Percentiles rank a stretch among this genome's conserved stretches.
These are phyloP conservation scores for Penicillium janthinellum DNA, from an alignment of 2,329 filamentous ascomycete genomes.

Conservation along the genomic window DNA sequence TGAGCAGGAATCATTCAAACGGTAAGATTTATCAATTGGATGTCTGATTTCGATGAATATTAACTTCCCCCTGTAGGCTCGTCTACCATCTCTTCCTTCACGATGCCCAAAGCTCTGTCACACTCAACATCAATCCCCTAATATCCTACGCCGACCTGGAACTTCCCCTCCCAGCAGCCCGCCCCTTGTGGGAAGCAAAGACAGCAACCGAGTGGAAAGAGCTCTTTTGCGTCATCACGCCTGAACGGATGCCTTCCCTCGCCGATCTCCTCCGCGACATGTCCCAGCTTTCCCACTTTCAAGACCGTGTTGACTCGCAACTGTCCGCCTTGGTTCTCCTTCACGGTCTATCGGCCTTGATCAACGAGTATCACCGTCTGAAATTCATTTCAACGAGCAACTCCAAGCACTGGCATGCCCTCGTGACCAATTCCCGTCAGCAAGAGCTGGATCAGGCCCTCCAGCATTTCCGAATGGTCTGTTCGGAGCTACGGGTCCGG, in stretches of 20 bases:
- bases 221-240: slow-evolving; percentile 51
- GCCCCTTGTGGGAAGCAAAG: slow-evolving; percentile 66
- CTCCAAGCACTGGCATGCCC: slow-evolving; percentile 43
- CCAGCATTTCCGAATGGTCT: slow-evolving; percentile 50
- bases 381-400: slow-evolving; percentile 51
- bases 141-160: slow-evolving; percentile 71
- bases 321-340: slow-evolving; percentile 63
- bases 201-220: slow-evolving; percentile 66
- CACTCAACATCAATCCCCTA: slow-evolving; percentile 63
- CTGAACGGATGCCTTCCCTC: slow-evolving; percentile 39
- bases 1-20: slow-evolving; percentile 66
- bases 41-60: slow-evolving; percentile 31
- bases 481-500: slow-evolving; percentile 19
- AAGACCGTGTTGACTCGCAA: slow-evolving; percentile 58
- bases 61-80: slow-evolving; percentile 39
- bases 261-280: slow-evolving; percentile 60
- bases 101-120: slow-evolving; percentile 69
- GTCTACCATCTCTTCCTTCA: slow-evolving; percentile 66
- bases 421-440: slow-evolving; percentile 58
- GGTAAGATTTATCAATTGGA: slow-evolving; percentile 39
- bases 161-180: slow-evolving; percentile 64
- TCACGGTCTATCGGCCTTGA: slow-evolving; percentile 65
- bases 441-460: slow-evolving; percentile 65
- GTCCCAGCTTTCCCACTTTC: slow-evolving; percentile 53
- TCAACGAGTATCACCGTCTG: slow-evolving; percentile 63